Percentiles rank a stretch among this genome's conserved stretches.
These are phyloP conservation scores for Euryodendron excelsum DNA, from an alignment of 148 eudicot genomes.

Conservation along the genomic window DNA sequence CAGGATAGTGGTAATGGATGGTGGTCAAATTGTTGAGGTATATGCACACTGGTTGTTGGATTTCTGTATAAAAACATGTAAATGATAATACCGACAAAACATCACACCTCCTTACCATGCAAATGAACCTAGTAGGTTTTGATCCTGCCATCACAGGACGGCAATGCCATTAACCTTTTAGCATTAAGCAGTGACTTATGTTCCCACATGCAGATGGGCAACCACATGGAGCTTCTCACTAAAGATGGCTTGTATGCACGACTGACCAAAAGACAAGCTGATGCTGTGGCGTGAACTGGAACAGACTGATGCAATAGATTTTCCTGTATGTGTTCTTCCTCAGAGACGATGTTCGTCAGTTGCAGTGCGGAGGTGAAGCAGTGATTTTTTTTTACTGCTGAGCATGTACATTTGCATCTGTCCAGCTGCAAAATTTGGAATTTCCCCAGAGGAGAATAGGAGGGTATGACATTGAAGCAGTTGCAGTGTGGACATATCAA, in stretches of 20 bases:
- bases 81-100: background rate
- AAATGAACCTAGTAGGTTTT: background rate
- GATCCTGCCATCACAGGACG: too few species aligned
- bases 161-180: too few species aligned
- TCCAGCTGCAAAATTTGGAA: too few species aligned
- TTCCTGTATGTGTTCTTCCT: too few species aligned
- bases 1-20: constrained; percentile 88
- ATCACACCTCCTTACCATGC: background rate
- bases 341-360: too few species aligned
- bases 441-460: too few species aligned
- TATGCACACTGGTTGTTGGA: constrained; percentile 19
- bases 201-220: constrained; percentile 57
- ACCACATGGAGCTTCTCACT: constrained; percentile 69
- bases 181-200: background rate
- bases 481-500: too few species aligned
- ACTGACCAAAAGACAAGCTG: constrained; percentile 71
- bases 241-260: constrained; percentile 84
- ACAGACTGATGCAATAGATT: background rate
- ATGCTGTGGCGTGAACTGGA: constrained; percentile 56
- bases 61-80: background rate
- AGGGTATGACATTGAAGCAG: too few species aligned
- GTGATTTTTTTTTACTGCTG: too few species aligned
- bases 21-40: too few species aligned
- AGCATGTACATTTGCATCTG: too few species aligned
- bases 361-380: too few species aligned